These are phyloP conservation scores for Raffaelea deltoideospora DNA, from an alignment of 2,329 filamentous ascomycete genomes.

Conservation along the genomic window DNA sequence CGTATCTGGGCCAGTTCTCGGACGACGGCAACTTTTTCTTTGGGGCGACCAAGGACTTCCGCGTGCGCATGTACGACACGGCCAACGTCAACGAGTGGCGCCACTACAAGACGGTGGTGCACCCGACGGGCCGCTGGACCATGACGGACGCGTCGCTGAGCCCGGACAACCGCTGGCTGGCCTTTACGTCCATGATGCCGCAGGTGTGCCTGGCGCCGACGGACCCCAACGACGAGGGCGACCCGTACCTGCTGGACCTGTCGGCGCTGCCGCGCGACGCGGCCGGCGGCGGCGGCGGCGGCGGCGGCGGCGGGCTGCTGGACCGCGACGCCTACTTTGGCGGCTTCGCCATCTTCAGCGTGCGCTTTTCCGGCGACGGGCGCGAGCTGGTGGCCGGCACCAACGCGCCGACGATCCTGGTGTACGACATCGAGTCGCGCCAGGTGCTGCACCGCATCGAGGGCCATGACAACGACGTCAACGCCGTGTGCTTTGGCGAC, in stretches of 20 bases:
- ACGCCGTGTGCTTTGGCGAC: conserved; percentile 92
- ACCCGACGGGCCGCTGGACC: conserved; percentile 85
- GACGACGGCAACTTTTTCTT: conserved; percentile 98
- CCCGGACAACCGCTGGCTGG: conserved; percentile 81
- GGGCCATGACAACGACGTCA: conserved; percentile 80
- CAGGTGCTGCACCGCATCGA: conserved; percentile 57
- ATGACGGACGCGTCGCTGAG: conserved; percentile 86
- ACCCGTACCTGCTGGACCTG: conserved; percentile 69
- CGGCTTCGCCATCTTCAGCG: conserved; percentile 63
- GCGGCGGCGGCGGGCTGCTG: no score
- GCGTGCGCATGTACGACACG: conserved; percentile 93
- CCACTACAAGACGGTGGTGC: conserved; percentile 81
- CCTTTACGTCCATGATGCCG: conserved; percentile 78
- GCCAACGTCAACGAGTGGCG: conserved; percentile 91
- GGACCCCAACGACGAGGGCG: conserved; percentile 65
- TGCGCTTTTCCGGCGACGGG: conserved; percentile 86
- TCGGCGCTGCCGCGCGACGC: no score
- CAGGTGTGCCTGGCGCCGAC: conserved; percentile 77
- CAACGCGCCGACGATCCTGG: conserved; percentile 61
- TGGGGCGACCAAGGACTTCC: conserved; percentile 80
- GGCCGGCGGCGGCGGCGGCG: no score
- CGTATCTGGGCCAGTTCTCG: conserved; percentile 93
- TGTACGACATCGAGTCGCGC: conserved; percentile 81
- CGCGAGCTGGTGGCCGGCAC: conserved; percentile 84
- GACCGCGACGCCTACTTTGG: conserved; percentile 14